Conservation (phyloP, 306 rosid species). For the Prunus fruticosa region DNA sequence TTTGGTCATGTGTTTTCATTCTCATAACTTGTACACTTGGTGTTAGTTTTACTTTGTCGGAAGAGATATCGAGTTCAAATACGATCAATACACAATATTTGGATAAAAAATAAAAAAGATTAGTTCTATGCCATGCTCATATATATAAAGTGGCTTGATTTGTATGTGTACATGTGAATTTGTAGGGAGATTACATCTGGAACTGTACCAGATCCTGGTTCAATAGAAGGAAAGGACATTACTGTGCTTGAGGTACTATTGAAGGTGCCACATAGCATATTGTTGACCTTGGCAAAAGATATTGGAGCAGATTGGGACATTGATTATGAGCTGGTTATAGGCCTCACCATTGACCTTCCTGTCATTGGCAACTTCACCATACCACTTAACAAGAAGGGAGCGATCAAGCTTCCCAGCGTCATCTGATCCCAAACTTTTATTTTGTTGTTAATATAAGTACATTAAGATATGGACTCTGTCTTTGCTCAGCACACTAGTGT, state of each 20-base stretch:
- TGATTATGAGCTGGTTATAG: conserved; percentile 60
- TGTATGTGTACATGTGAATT: no score
- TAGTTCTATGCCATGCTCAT: no score
- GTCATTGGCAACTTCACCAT: conserved; percentile 64
- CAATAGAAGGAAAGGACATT: conserved; percentile 47
- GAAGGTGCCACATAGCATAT: conserved; percentile 61
- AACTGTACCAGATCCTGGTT: conserved; percentile 78
- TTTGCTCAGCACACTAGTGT: no score
- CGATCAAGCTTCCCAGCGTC: conserved; percentile 72
- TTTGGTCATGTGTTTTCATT: no score
- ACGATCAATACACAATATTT: no score
- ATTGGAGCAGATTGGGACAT: conserved; percentile 85
- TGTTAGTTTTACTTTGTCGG: no score
- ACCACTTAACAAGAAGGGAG: conserved; percentile 73
- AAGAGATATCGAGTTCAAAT: no score
- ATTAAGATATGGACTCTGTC: background rate
- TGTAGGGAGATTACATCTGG: conserved; percentile 71
- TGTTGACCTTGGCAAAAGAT: conserved; percentile 65
- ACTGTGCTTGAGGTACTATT: conserved; percentile 62
- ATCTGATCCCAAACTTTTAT: conserved; percentile 15
- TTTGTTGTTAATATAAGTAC: background rate
- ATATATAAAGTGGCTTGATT: background rate
- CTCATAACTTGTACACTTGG: no score
- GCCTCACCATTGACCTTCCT: conserved; percentile 76
- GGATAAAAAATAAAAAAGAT: no score